A percentile compares a stretch with the other conserved stretches of the same genome.
Conservation (phyloP, 2,329 filamentous ascomycete species). For the Microthyrium microscopicum region DNA sequence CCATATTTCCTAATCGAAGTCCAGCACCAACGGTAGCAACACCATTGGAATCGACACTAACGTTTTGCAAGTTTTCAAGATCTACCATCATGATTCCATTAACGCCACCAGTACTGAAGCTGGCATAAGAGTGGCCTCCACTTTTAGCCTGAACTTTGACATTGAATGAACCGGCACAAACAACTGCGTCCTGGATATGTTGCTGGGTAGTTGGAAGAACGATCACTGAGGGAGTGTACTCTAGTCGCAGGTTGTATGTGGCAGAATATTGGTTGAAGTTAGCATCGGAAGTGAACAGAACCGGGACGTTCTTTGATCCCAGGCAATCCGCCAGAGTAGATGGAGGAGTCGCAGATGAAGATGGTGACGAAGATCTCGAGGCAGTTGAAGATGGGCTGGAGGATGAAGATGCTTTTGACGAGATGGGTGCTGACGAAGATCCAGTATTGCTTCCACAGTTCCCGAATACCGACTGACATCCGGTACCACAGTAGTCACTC, state of each 20-base stretch:
- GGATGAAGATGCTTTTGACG: too few relatives aligned
- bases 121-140: conserved; percentile 48
- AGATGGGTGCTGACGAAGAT: too few relatives aligned
- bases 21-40: conserved; percentile 32
- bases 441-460: too few relatives aligned
- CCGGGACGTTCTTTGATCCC: too few relatives aligned
- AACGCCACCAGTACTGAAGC: conserved; percentile 21
- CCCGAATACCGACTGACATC: too few relatives aligned
- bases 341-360: too few relatives aligned
- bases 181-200: conserved; percentile 40
- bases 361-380: too few relatives aligned
- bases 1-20: conserved; percentile 28
- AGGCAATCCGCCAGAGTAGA: too few relatives aligned
- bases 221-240: conserved; percentile 35
- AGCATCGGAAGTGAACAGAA: too few relatives aligned
- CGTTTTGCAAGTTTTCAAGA: conserved; percentile 28
- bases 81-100: conserved; percentile 33
- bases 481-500: too few relatives aligned
- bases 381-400: too few relatives aligned
- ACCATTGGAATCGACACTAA: conserved; percentile 25
- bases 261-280: too few relatives aligned
- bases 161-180: conserved; percentile 34
- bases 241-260: conserved; percentile 21
- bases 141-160: conserved; percentile 44
- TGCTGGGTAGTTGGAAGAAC: conserved; percentile 34